A percentile compares a stretch with the other conserved stretches of the same genome.
Conservation (phyloP, 371 early-diverging fungal genomes). For the Mucor lusitanicus region DNA sequence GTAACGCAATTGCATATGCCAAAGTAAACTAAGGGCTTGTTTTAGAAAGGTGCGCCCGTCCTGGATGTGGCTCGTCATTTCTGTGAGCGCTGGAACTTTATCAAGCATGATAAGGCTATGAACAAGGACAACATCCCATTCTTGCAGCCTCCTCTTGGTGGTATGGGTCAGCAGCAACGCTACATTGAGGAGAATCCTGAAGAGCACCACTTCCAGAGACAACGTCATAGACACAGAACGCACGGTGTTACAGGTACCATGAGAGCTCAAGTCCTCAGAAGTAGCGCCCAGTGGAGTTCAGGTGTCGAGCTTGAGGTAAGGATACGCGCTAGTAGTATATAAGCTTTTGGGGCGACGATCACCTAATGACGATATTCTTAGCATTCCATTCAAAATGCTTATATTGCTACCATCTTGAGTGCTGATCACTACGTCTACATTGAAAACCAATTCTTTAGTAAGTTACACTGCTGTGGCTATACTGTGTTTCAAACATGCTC, state of each 20-base stretch:
- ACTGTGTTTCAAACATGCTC: neutral
- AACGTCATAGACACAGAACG: conserved; percentile 38
- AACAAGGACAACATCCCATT: conserved; percentile 39
- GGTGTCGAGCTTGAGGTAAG: conserved; percentile 58
- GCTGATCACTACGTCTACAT: conserved; percentile 92
- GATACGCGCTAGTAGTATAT: neutral
- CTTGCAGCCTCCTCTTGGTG: conserved; percentile 53
- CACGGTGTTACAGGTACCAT: conserved; percentile 51
- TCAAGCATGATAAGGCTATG: conserved; percentile 59
- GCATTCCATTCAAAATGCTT: conserved; percentile 87
- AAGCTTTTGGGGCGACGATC: conserved; percentile 1
- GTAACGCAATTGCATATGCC: conserved; percentile 3
- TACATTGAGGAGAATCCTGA: conserved; percentile 26
- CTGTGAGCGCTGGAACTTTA: conserved; percentile 92
- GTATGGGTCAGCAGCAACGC: conserved; percentile 30
- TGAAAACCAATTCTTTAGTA: conserved; percentile 96
- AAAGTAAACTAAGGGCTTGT: neutral
- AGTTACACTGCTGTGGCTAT: conserved; percentile 14
- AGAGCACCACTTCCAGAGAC: conserved; percentile 14
- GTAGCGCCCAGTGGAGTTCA: conserved; percentile 69
- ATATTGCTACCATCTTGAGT: conserved; percentile 70
- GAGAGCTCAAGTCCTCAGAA: conserved; percentile 71
- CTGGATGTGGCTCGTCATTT: conserved; percentile 90
- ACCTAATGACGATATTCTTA: conserved; percentile 25
- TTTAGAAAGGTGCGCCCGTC: conserved; percentile 72